phyloP scores from a whole-genome alignment of 495 filamentous ascomycete genomes.

The Tetracladium marchalianum region DNA sequence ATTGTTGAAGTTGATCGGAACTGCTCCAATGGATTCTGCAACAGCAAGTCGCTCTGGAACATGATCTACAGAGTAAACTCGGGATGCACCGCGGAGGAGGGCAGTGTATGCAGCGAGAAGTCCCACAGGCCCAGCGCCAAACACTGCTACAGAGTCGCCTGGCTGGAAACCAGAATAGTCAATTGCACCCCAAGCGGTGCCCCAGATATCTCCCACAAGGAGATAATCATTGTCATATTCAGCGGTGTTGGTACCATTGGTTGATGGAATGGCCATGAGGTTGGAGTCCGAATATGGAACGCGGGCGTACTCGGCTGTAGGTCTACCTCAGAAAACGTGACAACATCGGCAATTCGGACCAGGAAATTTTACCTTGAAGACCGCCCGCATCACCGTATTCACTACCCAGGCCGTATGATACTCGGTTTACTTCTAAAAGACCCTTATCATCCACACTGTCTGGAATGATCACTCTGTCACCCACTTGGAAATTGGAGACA shows the following conservation, averaged over 20 bases:
- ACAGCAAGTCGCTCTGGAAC: slow-evolving; percentile 17
- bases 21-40: slow-evolving; percentile 19
- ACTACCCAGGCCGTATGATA: slow-evolving; percentile 55
- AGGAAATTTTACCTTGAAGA: not conserved
- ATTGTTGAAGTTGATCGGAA: slow-evolving; percentile 16
- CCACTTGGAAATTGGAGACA: slow-evolving; percentile 20
- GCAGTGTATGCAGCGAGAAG: slow-evolving; percentile 29
- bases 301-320: slow-evolving; percentile 31
- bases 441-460: slow-evolving; percentile 41
- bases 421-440: slow-evolving; percentile 71
- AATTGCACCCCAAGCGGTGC: slow-evolving; percentile 28
- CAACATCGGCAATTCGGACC: slow-evolving; percentile 1
- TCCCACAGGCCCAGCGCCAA: slow-evolving; percentile 28
- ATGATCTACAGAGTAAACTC: slow-evolving; percentile 22
- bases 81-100: slow-evolving; percentile 27
- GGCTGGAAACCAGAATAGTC: slow-evolving; percentile 24
- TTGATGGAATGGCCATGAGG: slow-evolving; percentile 22
- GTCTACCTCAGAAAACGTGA: no score
- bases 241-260: not conserved
- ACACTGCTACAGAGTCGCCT: slow-evolving; percentile 34
- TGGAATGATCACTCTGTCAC: slow-evolving; percentile 29
- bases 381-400: slow-evolving; percentile 69
- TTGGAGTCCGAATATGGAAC: slow-evolving; percentile 31
- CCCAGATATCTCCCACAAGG: slow-evolving; percentile 26
- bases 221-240: slow-evolving; percentile 26